phyloP scores from a whole-genome alignment of 441 rosid genomes.

The Theobroma grandiflorum region DNA sequence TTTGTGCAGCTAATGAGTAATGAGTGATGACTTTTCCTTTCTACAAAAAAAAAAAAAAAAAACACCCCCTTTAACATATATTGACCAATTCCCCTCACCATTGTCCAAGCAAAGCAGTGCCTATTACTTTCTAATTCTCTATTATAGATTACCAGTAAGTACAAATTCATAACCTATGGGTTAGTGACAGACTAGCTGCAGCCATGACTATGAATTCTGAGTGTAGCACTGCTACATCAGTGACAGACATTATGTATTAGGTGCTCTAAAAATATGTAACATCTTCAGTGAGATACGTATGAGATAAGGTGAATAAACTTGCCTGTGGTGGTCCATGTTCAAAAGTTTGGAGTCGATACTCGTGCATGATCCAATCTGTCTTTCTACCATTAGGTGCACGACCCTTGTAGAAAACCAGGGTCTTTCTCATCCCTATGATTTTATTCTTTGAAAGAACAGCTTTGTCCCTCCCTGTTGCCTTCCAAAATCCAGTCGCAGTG shows the following conservation, averaged over 20 bases:
- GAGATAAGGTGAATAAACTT: conserved; percentile 13
- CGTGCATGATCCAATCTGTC: conserved; percentile 95
- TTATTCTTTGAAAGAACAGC: conserved; percentile 77
- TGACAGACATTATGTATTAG: background rate
- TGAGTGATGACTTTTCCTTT: background rate
- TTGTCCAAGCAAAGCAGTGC: background rate
- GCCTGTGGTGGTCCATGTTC: conserved; percentile 82
- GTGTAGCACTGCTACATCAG: background rate
- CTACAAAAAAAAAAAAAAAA: background rate
- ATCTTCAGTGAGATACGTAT: background rate
- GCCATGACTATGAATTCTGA: background rate
- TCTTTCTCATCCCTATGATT: conserved; percentile 92
- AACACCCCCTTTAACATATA: background rate
- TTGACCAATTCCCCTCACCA: background rate
- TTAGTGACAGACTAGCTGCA: background rate
- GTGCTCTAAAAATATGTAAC: background rate
- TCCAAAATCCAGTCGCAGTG: conserved; percentile 94
- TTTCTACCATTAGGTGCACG: conserved; percentile 94
- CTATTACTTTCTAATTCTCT: background rate
- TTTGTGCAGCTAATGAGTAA: background rate
- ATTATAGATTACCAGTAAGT: background rate
- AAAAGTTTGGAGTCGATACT: conserved; percentile 81
- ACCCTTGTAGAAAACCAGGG: conserved; percentile 89
- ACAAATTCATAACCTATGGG: background rate
- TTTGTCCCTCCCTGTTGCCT: conserved; percentile 95